These are phyloP conservation scores for Ganoderma resinaceum DNA, from an alignment of 1,284 basidiomycete genomes.

Conservation along the genomic window DNA sequence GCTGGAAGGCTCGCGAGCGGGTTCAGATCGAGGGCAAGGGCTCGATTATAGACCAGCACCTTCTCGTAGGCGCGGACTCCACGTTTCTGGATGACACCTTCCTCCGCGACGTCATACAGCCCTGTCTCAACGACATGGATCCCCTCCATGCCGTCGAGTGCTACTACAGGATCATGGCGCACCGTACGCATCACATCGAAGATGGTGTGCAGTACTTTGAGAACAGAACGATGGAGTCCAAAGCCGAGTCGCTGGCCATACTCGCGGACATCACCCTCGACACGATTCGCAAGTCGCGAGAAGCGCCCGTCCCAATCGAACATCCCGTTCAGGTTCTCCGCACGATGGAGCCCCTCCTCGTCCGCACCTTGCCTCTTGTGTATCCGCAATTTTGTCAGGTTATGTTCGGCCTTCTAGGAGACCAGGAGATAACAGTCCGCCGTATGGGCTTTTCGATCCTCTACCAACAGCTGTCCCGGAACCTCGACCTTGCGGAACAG, in stretches of 20 bases:
- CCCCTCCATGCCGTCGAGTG: conserved; percentile 17
- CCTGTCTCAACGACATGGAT: conserved; percentile 28
- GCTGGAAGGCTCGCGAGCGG: conserved; percentile 27
- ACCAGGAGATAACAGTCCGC: conserved; percentile 18
- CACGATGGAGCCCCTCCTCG: conserved; percentile 27
- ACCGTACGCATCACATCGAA: conserved; percentile 26
- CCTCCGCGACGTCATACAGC: conserved; percentile 25
- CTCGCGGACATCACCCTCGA: conserved; percentile 29
- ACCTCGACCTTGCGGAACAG: conserved; percentile 22
- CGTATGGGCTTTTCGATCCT: conserved; percentile 24
- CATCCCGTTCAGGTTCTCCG: conserved; percentile 18
- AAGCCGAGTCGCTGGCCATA: conserved; percentile 26
- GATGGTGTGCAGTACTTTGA: conserved; percentile 23
- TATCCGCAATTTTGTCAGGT: conserved; percentile 27
- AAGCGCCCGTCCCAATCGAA: conserved; percentile 8
- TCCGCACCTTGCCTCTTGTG: conserved; percentile 15
- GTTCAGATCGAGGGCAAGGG: conserved; percentile 23
- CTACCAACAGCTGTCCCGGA: conserved; percentile 26
- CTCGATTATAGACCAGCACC: conserved; percentile 22
- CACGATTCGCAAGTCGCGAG: conserved; percentile 20
- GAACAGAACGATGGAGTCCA: conserved; percentile 11
- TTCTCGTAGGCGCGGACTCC: conserved; percentile 26
- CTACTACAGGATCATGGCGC: conserved; percentile 25
- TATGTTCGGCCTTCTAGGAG: conserved; percentile 19
- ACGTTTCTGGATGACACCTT: conserved; percentile 28